Evolutionary conservation across 495 filamentous ascomycete genomes (phyloP).

Genomic region (Trichoderma asperelloides): DNA sequence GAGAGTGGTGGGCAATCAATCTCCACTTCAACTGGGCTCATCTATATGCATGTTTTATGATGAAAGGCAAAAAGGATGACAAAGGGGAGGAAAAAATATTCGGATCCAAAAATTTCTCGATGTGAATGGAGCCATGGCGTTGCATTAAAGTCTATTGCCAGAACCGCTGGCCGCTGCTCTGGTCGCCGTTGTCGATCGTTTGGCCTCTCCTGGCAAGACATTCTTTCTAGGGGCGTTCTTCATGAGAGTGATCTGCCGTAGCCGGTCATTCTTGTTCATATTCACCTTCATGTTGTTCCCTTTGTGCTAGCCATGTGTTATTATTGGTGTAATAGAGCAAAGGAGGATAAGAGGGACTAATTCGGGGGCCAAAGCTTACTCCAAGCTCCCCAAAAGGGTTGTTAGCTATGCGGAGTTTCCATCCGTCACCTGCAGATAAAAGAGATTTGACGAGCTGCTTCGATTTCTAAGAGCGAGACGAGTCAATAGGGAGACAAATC

Average conservation of each 20-base stretch:
- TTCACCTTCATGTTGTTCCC: conserved; percentile 1
- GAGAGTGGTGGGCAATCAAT: not conserved
- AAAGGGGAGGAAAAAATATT: not conserved
- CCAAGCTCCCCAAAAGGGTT: conserved; percentile 2
- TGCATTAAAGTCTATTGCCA: too few species aligned
- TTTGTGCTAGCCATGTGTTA: not conserved
- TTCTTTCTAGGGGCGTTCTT: not conserved
- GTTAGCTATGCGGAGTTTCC: conserved; percentile 9
- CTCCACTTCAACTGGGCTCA: not conserved
- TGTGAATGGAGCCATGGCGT: too few species aligned
- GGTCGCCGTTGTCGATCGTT: not conserved
- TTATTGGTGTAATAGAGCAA: not conserved
- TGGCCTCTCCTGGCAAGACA: not conserved
- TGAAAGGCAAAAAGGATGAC: not conserved
- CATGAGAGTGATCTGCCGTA: not conserved
- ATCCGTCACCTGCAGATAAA: conserved; percentile 1
- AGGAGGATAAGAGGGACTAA: not conserved
- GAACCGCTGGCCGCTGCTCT: too few species aligned
- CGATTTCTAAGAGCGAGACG: not conserved
- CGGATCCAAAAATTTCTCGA: not conserved
- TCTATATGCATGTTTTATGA: not conserved
- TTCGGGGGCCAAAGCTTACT: too few species aligned
- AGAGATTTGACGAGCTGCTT: conserved; percentile 6
- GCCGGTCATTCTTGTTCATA: not conserved
- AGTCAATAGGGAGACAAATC: not conserved